Evolutionary conservation across 2,329 filamentous ascomycete genomes (phyloP).

Genomic region (Xylariaceae sp.): DNA sequence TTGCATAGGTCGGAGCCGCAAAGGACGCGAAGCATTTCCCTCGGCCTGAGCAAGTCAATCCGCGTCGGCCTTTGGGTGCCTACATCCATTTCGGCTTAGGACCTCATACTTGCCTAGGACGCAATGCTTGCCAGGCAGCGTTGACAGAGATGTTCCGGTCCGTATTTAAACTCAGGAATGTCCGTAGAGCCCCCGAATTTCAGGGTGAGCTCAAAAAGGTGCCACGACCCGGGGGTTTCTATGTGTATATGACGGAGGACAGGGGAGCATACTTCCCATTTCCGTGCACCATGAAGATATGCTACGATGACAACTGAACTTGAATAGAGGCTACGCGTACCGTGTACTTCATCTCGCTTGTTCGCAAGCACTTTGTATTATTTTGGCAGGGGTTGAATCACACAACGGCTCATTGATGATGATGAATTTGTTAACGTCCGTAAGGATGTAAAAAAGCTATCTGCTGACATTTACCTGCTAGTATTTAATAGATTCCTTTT

Average conservation of each 20-base stretch:
- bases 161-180: slow-evolving; percentile 61
- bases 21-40: slow-evolving; percentile 63
- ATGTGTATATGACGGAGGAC: slow-evolving; percentile 67
- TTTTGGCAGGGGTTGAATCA: no score
- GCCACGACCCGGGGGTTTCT: slow-evolving; percentile 55
- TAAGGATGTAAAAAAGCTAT: neutral
- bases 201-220: slow-evolving; percentile 72
- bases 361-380: neutral
- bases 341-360: neutral
- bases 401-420: no score
- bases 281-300: slow-evolving; percentile 42
- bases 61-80: slow-evolving; percentile 62
- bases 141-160: slow-evolving; percentile 70
- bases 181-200: slow-evolving; percentile 63
- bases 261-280: slow-evolving; percentile 57
- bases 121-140: slow-evolving; percentile 61
- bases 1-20: slow-evolving; percentile 47
- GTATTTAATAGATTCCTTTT: no score
- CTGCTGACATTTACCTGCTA: no score
- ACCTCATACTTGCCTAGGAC: slow-evolving; percentile 64
- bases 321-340: neutral
- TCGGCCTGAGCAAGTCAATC: slow-evolving; percentile 61
- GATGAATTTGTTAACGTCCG: neutral
- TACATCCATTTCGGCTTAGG: slow-evolving; percentile 70
- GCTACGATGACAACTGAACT: slow-evolving; percentile 32